Percentiles rank a stretch among this genome's conserved stretches.
phyloP scores from a whole-genome alignment of 2,329 filamentous ascomycete genomes.

The Aspergillus sp. region DNA sequence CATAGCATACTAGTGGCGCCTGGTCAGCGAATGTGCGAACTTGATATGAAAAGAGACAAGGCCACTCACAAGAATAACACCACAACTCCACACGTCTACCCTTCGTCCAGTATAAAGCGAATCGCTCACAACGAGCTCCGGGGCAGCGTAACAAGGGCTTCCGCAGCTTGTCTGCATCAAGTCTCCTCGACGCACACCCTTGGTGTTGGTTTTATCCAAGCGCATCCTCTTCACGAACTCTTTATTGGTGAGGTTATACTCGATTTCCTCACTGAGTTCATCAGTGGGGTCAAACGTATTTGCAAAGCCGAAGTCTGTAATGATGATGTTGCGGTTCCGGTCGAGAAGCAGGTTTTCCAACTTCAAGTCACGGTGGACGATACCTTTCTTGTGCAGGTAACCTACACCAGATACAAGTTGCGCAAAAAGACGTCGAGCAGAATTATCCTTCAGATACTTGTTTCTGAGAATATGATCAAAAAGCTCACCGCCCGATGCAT shows the following conservation, averaged over 20 bases:
- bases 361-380: constrained; percentile 95
- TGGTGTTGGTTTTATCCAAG: constrained; percentile 74
- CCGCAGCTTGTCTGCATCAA: constrained; percentile 99
- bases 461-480: constrained; percentile 99
- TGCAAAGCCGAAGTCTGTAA: constrained; percentile 98
- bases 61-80: constrained; percentile 85
- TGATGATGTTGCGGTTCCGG: constrained; percentile 97
- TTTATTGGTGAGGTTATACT: constrained; percentile 80
- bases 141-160: constrained; percentile 95
- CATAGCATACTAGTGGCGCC: constrained; percentile 82
- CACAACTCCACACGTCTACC: constrained; percentile 98
- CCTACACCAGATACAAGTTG: constrained; percentile 95
- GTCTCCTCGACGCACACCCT: constrained; percentile 81
- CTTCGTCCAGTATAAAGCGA: constrained; percentile 96
- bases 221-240: constrained; percentile 84
- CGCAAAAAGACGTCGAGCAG: constrained; percentile 86
- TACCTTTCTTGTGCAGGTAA: constrained; percentile 97
- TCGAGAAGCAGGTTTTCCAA: constrained; percentile 93
- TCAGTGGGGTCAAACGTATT: constrained; percentile 93
- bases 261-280: constrained; percentile 85
- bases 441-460: constrained; percentile 90
- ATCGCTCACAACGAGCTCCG: constrained; percentile 95
- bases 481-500: constrained; percentile 93
- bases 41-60: not conserved
- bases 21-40: not conserved